phyloP scores from a whole-genome alignment of 2,329 filamentous ascomycete genomes.

The Ophiocordyceps camponoti-saundersi region DNA sequence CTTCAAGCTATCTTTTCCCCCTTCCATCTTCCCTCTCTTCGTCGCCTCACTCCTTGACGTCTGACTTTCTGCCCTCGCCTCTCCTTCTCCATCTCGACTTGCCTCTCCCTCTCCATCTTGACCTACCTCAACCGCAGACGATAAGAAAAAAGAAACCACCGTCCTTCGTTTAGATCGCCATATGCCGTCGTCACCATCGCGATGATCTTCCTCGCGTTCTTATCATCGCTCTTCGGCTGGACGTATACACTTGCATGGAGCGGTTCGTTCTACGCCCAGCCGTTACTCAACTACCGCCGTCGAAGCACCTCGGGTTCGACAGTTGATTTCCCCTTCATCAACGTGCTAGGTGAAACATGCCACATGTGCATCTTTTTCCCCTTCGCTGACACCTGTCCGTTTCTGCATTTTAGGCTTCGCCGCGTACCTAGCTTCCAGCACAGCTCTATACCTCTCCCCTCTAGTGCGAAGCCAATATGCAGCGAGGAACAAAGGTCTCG shows the following conservation, averaged over 20 bases:
- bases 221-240: constrained; percentile 54
- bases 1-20: too few species aligned
- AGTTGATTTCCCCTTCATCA: constrained; percentile 73
- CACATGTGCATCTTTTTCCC: background rate
- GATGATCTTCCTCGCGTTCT: constrained; percentile 22
- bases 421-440: constrained; percentile 60
- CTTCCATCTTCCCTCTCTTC: too few species aligned
- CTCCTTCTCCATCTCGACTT: too few species aligned
- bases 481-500: constrained; percentile 53
- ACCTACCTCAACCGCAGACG: too few species aligned
- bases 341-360: constrained; percentile 39
- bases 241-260: constrained; percentile 67
- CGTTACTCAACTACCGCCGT: constrained; percentile 60
- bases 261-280: constrained; percentile 82
- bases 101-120: too few species aligned
- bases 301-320: constrained; percentile 69
- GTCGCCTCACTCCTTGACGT: too few species aligned
- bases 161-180: too few species aligned
- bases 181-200: too few species aligned
- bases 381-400: too few species aligned
- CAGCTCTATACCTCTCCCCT: constrained; percentile 62
- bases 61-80: too few species aligned
- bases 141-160: background rate
- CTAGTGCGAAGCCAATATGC: constrained; percentile 71
- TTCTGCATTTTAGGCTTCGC: too few species aligned